Conservation (phyloP, 441 rosid genomes). For the Raphanus hybrid region DNA sequence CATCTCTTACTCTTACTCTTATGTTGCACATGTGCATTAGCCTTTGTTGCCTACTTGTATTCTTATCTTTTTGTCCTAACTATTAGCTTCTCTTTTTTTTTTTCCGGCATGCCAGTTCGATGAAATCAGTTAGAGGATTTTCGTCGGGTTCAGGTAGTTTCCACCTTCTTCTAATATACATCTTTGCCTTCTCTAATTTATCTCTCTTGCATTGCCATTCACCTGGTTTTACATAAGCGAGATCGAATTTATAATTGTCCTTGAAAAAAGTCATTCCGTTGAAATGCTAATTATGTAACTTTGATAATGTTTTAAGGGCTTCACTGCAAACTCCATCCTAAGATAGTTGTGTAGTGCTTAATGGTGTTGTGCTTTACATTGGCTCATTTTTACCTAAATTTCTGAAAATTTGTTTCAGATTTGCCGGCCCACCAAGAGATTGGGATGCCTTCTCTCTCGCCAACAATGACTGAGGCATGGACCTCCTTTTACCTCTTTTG, state of each 20-base stretch:
- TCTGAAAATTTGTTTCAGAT: constrained; percentile 56
- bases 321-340: not conserved
- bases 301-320: not conserved
- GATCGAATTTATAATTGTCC: not conserved
- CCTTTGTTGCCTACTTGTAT: not conserved
- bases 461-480: constrained; percentile 94
- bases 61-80: not conserved
- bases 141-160: constrained; percentile 32
- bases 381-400: constrained; percentile 22
- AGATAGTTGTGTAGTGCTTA: constrained; percentile 1
- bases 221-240: not conserved
- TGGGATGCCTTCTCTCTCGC: constrained; percentile 99
- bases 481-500: constrained; percentile 21
- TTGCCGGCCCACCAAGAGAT: constrained; percentile 91
- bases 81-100: not conserved
- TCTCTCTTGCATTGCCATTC: not conserved
- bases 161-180: constrained; percentile 1
- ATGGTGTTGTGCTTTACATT: not conserved
- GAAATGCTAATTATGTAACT: not conserved
- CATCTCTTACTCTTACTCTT: constrained; percentile 17
- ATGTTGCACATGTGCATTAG: not conserved
- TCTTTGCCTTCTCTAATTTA: not conserved
- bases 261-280: not conserved
- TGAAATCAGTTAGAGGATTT: constrained; percentile 28
- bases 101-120: constrained; percentile 19